phyloP scores from a whole-genome alignment of 2,329 filamentous ascomycete genomes.

The Tolypocladium paradoxum region DNA sequence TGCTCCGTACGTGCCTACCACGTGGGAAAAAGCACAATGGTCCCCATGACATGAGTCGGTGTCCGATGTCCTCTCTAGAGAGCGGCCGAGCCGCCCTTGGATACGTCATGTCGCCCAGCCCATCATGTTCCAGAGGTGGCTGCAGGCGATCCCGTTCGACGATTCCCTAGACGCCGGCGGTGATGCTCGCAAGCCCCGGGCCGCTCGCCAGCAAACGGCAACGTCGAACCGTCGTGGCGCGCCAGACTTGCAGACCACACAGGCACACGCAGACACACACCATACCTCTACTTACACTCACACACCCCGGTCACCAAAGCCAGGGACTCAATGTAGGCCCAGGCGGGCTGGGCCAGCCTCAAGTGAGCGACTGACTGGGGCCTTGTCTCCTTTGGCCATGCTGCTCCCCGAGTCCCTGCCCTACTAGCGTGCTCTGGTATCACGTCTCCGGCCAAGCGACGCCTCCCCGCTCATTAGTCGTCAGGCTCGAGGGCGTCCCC shows the following conservation, averaged over 20 bases:
- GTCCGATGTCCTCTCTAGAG: background rate
- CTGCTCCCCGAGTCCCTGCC: background rate
- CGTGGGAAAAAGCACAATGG: background rate
- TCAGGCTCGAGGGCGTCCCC: background rate
- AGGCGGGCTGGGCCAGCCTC: background rate
- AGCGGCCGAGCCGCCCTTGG: background rate
- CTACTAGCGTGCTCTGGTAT: slow-evolving; percentile 4
- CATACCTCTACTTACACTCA: too few relatives aligned
- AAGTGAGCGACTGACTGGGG: background rate
- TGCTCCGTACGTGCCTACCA: background rate
- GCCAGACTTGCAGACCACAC: background rate
- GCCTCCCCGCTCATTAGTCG: slow-evolving; percentile 4
- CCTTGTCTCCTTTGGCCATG: background rate
- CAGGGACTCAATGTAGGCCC: background rate
- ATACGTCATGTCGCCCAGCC: background rate
- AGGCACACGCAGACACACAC: background rate
- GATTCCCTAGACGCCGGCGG: background rate
- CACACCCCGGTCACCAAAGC: background rate
- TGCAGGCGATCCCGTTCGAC: background rate
- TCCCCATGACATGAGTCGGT: background rate
- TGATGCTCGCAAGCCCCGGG: background rate
- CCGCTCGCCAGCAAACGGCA: background rate
- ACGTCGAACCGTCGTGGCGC: background rate
- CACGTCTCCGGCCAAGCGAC: slow-evolving; percentile 3
- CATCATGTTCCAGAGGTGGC: background rate